Conservation (phyloP, 2,329 filamentous ascomycete species). For the Leptosphaerulina australis region DNA sequence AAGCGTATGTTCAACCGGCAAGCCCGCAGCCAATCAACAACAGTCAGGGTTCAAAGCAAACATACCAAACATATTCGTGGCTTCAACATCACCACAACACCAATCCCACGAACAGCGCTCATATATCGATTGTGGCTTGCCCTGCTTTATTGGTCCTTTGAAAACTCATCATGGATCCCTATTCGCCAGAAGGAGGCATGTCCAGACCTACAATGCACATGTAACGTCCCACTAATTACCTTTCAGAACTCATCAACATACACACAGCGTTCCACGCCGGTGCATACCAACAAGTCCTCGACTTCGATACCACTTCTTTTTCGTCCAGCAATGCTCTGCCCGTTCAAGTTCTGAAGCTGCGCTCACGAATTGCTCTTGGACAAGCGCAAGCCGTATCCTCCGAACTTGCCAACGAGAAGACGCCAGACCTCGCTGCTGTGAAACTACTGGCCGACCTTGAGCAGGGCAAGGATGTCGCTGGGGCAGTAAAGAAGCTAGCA, state of each 20-base stretch:
- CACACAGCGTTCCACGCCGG: constrained; percentile 73
- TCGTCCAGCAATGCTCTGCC: constrained; percentile 78
- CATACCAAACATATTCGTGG: constrained; percentile 43
- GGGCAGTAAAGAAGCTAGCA: constrained; percentile 72
- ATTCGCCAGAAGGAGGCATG: constrained; percentile 67
- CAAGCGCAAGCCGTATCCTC: constrained; percentile 75
- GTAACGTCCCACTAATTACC: constrained; percentile 21
- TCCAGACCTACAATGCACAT: neutral
- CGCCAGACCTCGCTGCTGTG: constrained; percentile 76
- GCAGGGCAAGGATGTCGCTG: constrained; percentile 49
- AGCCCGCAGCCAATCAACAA: constrained; percentile 34
- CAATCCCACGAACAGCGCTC: constrained; percentile 4
- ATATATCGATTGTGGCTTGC: constrained; percentile 6
- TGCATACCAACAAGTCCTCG: constrained; percentile 84
- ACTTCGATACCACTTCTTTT: constrained; percentile 82
- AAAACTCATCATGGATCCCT: constrained; percentile 58
- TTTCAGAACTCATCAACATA: constrained; percentile 68
- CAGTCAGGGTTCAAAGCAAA: constrained; percentile 33
- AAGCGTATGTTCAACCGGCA: too few relatives aligned
- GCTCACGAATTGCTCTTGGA: constrained; percentile 82
- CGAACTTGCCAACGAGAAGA: constrained; percentile 67
- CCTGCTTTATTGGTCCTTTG: neutral
- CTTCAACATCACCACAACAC: constrained; percentile 32
- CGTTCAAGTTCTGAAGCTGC: constrained; percentile 77
- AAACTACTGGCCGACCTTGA: constrained; percentile 73